phyloP scores from a whole-genome alignment of 352 stramenopile species.

The Globisporangium polare region DNA sequence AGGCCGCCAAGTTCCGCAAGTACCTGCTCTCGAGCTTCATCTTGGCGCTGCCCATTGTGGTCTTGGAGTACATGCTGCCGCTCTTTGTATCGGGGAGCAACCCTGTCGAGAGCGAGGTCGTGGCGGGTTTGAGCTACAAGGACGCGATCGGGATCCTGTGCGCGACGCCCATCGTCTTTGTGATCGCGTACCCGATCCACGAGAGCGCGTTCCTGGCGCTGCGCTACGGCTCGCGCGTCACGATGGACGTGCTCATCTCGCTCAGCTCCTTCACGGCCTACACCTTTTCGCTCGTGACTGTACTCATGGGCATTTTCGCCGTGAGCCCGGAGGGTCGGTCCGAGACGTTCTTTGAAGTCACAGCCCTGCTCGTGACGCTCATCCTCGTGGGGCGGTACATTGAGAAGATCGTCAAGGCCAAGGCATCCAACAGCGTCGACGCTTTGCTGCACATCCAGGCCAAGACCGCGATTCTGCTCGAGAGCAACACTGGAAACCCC shows the following conservation, averaged over 20 bases:
- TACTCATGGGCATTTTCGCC: constrained; percentile 20
- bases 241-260: constrained; percentile 78
- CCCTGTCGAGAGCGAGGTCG: constrained; percentile 21
- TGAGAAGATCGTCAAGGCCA: constrained; percentile 65
- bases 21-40: constrained; percentile 51
- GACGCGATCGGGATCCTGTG: constrained; percentile 55
- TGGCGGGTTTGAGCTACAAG: constrained; percentile 44
- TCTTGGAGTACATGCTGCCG: constrained; percentile 57
- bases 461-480: constrained; percentile 88
- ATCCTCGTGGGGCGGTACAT: constrained; percentile 77
- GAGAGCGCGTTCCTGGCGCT: constrained; percentile 59
- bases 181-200: constrained; percentile 64
- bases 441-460: constrained; percentile 64
- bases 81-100: constrained; percentile 23
- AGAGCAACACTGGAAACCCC: constrained; percentile 22
- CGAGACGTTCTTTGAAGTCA: constrained; percentile 78
- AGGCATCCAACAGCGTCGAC: constrained; percentile 65
- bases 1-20: constrained; percentile 40
- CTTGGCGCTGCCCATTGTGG: constrained; percentile 48
- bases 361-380: constrained; percentile 58
- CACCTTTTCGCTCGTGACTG: constrained; percentile 45
- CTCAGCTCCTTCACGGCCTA: constrained; percentile 68
- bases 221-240: constrained; percentile 56
- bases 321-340: constrained; percentile 23
- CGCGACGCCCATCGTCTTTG: constrained; percentile 61